Conservation (phyloP, 805 yeast genomes). For the Myxozyma monticola region DNA sequence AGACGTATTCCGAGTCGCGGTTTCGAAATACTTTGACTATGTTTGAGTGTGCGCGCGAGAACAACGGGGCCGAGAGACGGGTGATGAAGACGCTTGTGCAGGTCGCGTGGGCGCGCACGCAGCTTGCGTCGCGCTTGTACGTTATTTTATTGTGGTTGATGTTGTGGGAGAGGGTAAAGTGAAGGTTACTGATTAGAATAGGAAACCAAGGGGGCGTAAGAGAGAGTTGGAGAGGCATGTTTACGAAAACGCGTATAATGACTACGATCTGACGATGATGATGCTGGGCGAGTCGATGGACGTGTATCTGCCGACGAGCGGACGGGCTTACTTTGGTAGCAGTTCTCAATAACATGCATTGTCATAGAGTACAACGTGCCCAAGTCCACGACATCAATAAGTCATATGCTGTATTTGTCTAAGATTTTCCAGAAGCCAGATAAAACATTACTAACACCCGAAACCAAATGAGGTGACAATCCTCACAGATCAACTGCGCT, state of each 20-base stretch:
- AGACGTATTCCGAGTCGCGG: constrained; percentile 1
- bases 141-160: background rate
- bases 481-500: too few relatives aligned
- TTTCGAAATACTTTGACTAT: constrained; percentile 14
- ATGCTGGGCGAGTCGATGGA: constrained; percentile 19
- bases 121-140: too few relatives aligned
- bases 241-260: constrained; percentile 5
- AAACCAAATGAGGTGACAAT: too few relatives aligned
- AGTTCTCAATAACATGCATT: too few relatives aligned
- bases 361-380: too few relatives aligned
- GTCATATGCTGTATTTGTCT: too few relatives aligned
- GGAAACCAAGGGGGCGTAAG: constrained; percentile 1
- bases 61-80: constrained; percentile 8
- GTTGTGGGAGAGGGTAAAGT: background rate
- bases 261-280: constrained; percentile 15
- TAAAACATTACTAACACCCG: too few relatives aligned
- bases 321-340: background rate
- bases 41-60: constrained; percentile 6
- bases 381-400: too few relatives aligned
- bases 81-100: constrained; percentile 4
- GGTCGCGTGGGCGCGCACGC: constrained; percentile 18
- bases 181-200: background rate
- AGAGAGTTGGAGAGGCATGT: background rate
- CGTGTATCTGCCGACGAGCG: constrained; percentile 11
- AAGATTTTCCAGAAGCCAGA: too few relatives aligned